These are phyloP conservation scores for Conoideocrella luteorostrata DNA, from an alignment of 2,329 filamentous ascomycete species.

Conservation along the genomic window DNA sequence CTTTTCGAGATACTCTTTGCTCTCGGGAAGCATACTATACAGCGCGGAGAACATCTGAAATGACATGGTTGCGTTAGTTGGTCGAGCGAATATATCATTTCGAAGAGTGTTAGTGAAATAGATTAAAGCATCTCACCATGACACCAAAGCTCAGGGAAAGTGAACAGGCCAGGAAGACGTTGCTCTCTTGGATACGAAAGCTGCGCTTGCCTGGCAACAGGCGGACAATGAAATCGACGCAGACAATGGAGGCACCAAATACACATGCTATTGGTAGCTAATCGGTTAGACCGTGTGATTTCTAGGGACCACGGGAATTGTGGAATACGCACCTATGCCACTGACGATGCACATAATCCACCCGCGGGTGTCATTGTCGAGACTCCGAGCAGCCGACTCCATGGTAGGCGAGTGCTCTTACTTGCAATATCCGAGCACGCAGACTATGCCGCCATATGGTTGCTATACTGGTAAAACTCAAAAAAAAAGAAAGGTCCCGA, in stretches of 20 bases:
- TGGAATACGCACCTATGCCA: conserved; percentile 52
- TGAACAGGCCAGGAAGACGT: conserved; percentile 78
- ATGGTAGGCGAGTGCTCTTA: conserved; percentile 23
- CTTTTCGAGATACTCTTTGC: conserved; percentile 68
- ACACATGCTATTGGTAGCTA: conserved; percentile 49
- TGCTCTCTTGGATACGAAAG: conserved; percentile 87
- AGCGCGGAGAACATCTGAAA: conserved; percentile 79
- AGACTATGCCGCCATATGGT: conserved; percentile 1
- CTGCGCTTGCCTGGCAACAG: conserved; percentile 64
- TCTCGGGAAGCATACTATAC: conserved; percentile 87
- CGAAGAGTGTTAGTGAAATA: too few species aligned
- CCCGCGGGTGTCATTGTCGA: conserved; percentile 79
- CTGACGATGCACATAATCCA: conserved; percentile 92
- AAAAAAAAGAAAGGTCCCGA: background rate
- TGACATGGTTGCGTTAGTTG: background rate
- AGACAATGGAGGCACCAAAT: conserved; percentile 77
- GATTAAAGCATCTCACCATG: conserved; percentile 56
- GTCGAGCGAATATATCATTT: background rate
- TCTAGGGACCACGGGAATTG: conserved; percentile 1
- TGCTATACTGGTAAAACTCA: background rate
- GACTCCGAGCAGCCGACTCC: conserved; percentile 26
- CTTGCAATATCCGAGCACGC: background rate
- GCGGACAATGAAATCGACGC: conserved; percentile 71
- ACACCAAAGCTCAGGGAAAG: conserved; percentile 92
- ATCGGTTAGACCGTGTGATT: conserved; percentile 11